Conservation (phyloP, 192 early-diverging fungal genomes). For the Thoreauomyces humboldtii region DNA sequence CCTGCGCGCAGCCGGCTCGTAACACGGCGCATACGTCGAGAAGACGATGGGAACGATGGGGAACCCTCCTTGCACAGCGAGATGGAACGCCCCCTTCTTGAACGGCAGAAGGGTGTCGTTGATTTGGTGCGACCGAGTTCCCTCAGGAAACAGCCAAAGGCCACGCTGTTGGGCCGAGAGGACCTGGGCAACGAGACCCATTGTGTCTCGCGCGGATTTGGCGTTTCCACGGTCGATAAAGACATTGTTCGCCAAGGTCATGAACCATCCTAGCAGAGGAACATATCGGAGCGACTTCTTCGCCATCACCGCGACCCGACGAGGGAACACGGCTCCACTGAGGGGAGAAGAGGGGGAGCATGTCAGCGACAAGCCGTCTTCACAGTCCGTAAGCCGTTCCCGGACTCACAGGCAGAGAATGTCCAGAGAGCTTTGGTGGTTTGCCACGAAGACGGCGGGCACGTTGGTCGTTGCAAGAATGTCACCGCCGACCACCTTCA, state of each 20-base stretch:
- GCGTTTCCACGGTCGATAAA: slow-evolving; percentile 86
- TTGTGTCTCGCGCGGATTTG: slow-evolving; percentile 70
- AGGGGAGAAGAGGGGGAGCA: neutral
- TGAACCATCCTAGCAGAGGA: slow-evolving; percentile 75
- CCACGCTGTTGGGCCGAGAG: slow-evolving; percentile 45
- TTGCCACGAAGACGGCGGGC: slow-evolving; percentile 40
- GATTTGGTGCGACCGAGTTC: slow-evolving; percentile 72
- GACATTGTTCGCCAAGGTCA: slow-evolving; percentile 78
- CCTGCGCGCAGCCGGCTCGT: slow-evolving; percentile 23
- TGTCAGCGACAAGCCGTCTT: no score
- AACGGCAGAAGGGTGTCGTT: slow-evolving; percentile 77
- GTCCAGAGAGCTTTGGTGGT: slow-evolving; percentile 85
- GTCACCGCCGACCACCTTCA: slow-evolving; percentile 19
- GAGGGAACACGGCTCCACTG: slow-evolving; percentile 16
- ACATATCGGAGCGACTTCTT: slow-evolving; percentile 68
- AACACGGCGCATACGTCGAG: slow-evolving; percentile 53
- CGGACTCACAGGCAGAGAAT: slow-evolving; percentile 37
- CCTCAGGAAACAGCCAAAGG: slow-evolving; percentile 90
- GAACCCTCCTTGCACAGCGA: slow-evolving; percentile 78
- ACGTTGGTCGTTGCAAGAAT: neutral
- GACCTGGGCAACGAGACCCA: slow-evolving; percentile 69
- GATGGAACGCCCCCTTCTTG: slow-evolving; percentile 96
- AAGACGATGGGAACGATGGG: slow-evolving; percentile 88
- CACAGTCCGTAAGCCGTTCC: no score
- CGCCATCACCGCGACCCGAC: slow-evolving; percentile 8